Conservation (phyloP, 352 stramenopile genomes). For the Lagenidium sp. region DNA sequence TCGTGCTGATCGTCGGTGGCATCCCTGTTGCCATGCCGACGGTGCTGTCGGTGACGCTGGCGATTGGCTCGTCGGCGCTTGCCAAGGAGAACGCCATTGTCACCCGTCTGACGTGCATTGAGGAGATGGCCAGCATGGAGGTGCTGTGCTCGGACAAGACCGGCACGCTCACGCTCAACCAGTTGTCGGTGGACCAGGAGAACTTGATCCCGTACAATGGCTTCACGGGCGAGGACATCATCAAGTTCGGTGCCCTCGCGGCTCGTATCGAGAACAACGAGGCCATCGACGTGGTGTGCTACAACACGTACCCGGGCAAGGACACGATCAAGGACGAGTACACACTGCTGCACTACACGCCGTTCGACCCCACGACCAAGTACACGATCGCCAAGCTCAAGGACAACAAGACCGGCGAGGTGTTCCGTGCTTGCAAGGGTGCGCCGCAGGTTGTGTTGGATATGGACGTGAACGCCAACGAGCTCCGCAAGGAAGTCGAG, state of each 20-base stretch:
- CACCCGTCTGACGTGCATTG: slow-evolving; percentile 87
- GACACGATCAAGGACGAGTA: slow-evolving; percentile 73
- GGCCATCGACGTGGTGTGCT: slow-evolving; percentile 63
- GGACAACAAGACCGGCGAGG: slow-evolving; percentile 68
- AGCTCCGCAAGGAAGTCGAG: slow-evolving; percentile 56
- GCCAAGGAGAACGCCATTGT: slow-evolving; percentile 91
- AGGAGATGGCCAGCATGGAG: slow-evolving; percentile 89
- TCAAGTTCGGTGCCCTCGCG: slow-evolving; percentile 50
- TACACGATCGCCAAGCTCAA: slow-evolving; percentile 87
- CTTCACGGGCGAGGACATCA: slow-evolving; percentile 43
- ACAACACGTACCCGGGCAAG: slow-evolving; percentile 72
- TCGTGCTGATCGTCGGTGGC: slow-evolving; percentile 87
- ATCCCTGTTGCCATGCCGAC: slow-evolving; percentile 94
- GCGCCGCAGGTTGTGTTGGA: slow-evolving; percentile 87
- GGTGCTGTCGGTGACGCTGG: slow-evolving; percentile 88
- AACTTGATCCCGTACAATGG: slow-evolving; percentile 74
- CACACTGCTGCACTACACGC: slow-evolving; percentile 71
- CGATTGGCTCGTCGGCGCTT: slow-evolving; percentile 85
- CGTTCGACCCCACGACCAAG: slow-evolving; percentile 85
- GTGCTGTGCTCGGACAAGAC: slow-evolving; percentile 95
- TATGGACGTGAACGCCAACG: slow-evolving; percentile 57
- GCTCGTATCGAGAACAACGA: slow-evolving; percentile 71
- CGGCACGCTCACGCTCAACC: slow-evolving; percentile 92
- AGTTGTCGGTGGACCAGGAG: slow-evolving; percentile 91
- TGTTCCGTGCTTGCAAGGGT: slow-evolving; percentile 91